Base-by-base conservation (phyloP, 2,329 filamentous ascomycete species). In the Xylariales sp. region DNA sequence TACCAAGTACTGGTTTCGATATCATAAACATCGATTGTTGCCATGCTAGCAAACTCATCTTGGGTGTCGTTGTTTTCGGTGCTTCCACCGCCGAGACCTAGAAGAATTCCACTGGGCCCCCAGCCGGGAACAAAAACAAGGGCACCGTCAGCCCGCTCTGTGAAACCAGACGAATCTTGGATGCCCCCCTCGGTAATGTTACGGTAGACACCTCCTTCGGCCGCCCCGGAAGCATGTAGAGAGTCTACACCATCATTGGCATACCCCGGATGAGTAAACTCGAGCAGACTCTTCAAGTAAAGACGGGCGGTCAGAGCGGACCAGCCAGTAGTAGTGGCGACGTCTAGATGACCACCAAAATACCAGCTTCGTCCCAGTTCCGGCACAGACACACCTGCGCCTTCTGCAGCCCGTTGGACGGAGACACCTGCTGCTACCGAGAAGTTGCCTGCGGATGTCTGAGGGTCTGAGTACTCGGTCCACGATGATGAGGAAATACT, bases 91-190 rank as follows among this genome's bases (percentile, higher is more conserved):
- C 80, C 84, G 7, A 90, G 69, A 9, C 84, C 86, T 4, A 90
- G 69, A 15, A 90, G 60, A 16, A 89, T 80, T 0, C 86, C 86
- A 45, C 79, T 70, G 2, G 75, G 71, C 15, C 84, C 84, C 69
- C 85, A 89, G 0, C 84, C 85, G 18, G 86, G 86, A 4, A 90
- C 73, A 54, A 85, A 88, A 1, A 87, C 73, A 38, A 90, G 64
- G 2, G 81, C 71, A 8, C 85, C 84, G 59, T 90, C 86, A 2
- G 86, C 86, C 38, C 86, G 71, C 55, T 87, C 80, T 0, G 83
- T 80, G 53, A 90, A 89, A 0, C 78, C 80, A 2, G 76, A 73
- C 22, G 71, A 69, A 21, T 74, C 73, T 57, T 88, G 84, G 9
- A 85, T 66, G 4, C 84, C 83, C 12, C 81, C 84, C 53, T 82